Base-by-base conservation (phyloP, 148 eudicot genomes). In the Pharnaceum exiguum region DNA sequence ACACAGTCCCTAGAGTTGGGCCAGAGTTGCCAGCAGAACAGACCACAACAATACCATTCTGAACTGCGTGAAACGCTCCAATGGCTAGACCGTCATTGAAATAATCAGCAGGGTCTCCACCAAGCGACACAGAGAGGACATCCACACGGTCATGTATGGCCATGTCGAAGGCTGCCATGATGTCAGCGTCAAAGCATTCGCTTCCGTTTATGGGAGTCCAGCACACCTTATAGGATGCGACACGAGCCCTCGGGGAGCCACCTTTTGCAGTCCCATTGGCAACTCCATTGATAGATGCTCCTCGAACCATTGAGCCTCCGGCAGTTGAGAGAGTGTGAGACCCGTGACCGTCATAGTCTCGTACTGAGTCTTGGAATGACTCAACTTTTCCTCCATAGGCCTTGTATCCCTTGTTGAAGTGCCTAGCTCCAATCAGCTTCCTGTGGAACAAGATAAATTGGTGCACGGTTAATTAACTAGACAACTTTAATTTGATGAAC, bases 281-380 rank as follows among this genome's bases (percentile, higher is more conserved):
- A 0, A 61, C 0, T 2, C 81, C 87, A 5, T 49, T 43, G 11
- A 84, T 57, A 2, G 18, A 74, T 11, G 85, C 86, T 4, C 68
- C 76, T 3, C 60, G 56, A 29, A 87, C 91, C 55, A 79, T 82
- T 71, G 63, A 75, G 0, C 96, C 96, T 1, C 74, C 91, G 0
- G 81, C 86, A 0, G 91, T 87, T 17, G 96, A 87, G 7, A 87
- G 70, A 0, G 96, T 87, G 68, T 87, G 96, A n/a, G 70, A 18
- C 0, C 96, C 96, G 24, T 87, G 96, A 5, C 96, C 96, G 0
- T 69, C 80, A 1, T 17, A 18, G 73, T 87, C 96, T 0, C 88
- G 86, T 12, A 83, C 47, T 0, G 72, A 54, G 46, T 57, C 10
- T 27, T 18, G 5, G 0, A 77, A 38, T 22, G 59, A 12, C 29